A percentile compares a stretch with the other conserved stretches of the same genome.
phyloP scores from a whole-genome alignment of 2,329 filamentous ascomycete species.

The Didymella pomorum region DNA sequence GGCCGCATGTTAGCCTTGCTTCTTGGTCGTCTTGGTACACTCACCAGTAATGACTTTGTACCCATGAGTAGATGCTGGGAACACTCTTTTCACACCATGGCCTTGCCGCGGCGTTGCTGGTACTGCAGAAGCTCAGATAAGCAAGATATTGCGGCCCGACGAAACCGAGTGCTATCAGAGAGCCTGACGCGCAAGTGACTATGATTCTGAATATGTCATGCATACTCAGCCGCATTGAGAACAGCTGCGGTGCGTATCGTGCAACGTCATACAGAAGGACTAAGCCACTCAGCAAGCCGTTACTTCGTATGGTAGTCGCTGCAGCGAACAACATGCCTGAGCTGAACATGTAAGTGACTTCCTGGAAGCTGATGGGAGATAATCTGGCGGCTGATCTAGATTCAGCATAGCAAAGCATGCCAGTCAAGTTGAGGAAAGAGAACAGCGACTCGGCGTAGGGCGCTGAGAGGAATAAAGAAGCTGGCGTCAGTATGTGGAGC shows the following conservation, averaged over 20 bases:
- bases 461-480: constrained; percentile 86
- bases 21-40: constrained; percentile 31
- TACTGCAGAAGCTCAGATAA: constrained; percentile 68
- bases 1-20: constrained; percentile 16
- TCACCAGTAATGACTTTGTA: constrained; percentile 91
- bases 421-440: constrained; percentile 77
- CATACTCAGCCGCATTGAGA: constrained; percentile 47
- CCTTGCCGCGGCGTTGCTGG: constrained; percentile 44
- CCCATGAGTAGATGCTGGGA: constrained; percentile 90
- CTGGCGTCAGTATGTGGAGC: constrained; percentile 85
- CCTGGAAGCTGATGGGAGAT: constrained; percentile 36
- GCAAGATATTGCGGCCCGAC: constrained; percentile 77
- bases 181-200: constrained; percentile 70
- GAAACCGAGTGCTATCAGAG: constrained; percentile 72
- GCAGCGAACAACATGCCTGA: constrained; percentile 75
- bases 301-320: constrained; percentile 79
- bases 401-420: constrained; percentile 72
- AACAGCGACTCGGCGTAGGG: constrained; percentile 85
- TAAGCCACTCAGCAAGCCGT: constrained; percentile 83
- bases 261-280: constrained; percentile 67
- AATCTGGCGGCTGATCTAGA: constrained; percentile 29
- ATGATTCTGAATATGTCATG: constrained; percentile 61
- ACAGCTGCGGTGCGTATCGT: constrained; percentile 50
- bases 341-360: constrained; percentile 60
- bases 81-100: constrained; percentile 78